Evolutionary conservation across 2,329 filamentous ascomycete species (phyloP), one percentile per base, ranked within the genome.

Genomic region (Epichloe sylvatica): DNA sequence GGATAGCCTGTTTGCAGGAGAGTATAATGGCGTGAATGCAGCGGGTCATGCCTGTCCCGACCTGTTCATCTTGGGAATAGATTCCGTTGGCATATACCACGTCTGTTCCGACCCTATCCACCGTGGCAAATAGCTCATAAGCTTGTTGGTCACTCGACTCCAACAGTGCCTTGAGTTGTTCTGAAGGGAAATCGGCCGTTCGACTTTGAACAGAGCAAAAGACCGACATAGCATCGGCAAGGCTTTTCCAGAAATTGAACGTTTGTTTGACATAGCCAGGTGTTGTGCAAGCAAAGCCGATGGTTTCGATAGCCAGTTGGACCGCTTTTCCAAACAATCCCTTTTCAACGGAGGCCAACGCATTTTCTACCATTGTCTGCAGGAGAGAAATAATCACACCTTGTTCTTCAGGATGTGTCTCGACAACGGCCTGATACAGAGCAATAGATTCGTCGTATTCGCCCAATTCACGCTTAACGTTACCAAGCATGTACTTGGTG

Each of bases 221-320:
- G 0, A 95, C 68, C 2, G 86, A 81, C 63, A 86, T 94, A 5
- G 90, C 86, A 68, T 97, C 92, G 5, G 84, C 92, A 7, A 96
- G 74, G 5, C 84, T 81, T 64, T 94, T 97, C 92, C 94, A 98
- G 49, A 95, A 77, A 62, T 97, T 98, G 70, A 97, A 96, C 0
- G 86, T 84, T 47, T 83, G 74, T 4, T 77, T 70, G 44, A 83
- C 77, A 41, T 74, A 72, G 35, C 75, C 69, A 1, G 76, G 76
- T 37, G 90, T 78, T 4, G 70, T 69, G 5, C 70, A 69, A 0
- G 87, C 86, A 50, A 85, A 81, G 11, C 76, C 64, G 47, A 98
- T 77, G 0, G 83, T 82, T 49, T 84, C 76, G 13, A 69, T 69
- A 3, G 87, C 86, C 52, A 85, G 78, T 53, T 84, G 76, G 3